These are phyloP conservation scores for Cystofilobasidium macerans DNA, from an alignment of 768 basidiomycete species.

Conservation along the genomic window DNA sequence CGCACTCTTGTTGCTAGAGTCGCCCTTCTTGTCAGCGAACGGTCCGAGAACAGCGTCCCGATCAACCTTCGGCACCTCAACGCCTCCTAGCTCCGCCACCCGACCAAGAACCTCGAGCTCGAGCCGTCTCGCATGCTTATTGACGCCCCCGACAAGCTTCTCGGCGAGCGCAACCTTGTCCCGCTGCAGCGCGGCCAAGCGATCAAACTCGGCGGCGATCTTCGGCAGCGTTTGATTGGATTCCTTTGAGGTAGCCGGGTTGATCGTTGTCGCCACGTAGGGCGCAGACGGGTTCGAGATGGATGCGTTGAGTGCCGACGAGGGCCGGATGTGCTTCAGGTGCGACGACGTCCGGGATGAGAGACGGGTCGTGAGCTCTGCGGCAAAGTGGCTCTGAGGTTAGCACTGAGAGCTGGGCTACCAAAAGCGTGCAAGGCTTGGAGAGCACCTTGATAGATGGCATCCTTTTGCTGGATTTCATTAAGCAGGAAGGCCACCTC, in stretches of 20 bases:
- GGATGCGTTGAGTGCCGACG: conserved; percentile 14
- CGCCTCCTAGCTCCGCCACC: conserved; percentile 24
- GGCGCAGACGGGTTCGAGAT: conserved; percentile 14
- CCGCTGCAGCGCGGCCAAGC: conserved; percentile 8
- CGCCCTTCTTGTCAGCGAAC: not conserved
- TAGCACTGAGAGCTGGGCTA: not conserved
- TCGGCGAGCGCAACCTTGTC: conserved; percentile 17
- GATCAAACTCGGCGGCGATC: conserved; percentile 21
- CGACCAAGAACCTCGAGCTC: conserved; percentile 21
- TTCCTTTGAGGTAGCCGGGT: conserved; percentile 5
- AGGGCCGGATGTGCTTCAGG: conserved; percentile 22
- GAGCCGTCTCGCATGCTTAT: conserved; percentile 12
- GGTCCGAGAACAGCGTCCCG: not conserved
- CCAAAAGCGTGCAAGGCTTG: not conserved
- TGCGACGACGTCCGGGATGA: conserved; percentile 18
- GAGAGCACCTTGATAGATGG: not conserved
- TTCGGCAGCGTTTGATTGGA: conserved; percentile 14
- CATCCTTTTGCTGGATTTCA: conserved; percentile 9
- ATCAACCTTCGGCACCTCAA: conserved; percentile 8
- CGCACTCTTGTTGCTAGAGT: conserved; percentile 10
- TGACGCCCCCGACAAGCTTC: conserved; percentile 7
- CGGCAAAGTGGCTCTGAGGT: not conserved
- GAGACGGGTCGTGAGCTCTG: conserved; percentile 21
- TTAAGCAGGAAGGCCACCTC: conserved; percentile 12
- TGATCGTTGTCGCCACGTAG: not conserved